Conservation (phyloP, 495 filamentous ascomycete genomes). For the Hypoxylon lenormandii region DNA sequence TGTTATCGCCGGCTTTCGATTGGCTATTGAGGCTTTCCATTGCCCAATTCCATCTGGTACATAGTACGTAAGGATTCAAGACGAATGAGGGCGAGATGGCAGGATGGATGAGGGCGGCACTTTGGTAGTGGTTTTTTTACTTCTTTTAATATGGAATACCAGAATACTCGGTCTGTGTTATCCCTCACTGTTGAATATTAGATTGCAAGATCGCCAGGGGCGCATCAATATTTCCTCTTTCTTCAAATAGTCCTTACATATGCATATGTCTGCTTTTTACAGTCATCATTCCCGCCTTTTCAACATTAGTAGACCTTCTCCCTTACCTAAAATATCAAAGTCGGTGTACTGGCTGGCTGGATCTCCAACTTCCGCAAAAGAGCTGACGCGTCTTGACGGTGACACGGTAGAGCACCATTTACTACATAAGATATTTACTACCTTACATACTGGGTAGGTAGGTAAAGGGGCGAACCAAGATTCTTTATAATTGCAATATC, state of each 20-base stretch:
- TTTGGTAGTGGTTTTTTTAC: slow-evolving; percentile 17
- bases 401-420: slow-evolving; percentile 12
- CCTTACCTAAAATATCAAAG: slow-evolving; percentile 40
- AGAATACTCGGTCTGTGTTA: slow-evolving; percentile 31
- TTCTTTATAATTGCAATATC: slow-evolving; percentile 9
- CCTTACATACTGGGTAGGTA: slow-evolving; percentile 39
- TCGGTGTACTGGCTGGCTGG: slow-evolving; percentile 2
- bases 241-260: no score
- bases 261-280: background rate
- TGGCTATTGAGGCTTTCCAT: slow-evolving; percentile 32
- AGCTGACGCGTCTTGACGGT: slow-evolving; percentile 33
- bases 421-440: slow-evolving; percentile 13
- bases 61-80: slow-evolving; percentile 41
- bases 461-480: background rate
- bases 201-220: no score
- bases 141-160: slow-evolving; percentile 20
- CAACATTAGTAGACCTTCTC: slow-evolving; percentile 4
- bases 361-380: slow-evolving; percentile 33
- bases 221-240: no score
- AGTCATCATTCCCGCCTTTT: background rate
- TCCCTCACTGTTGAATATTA: slow-evolving; percentile 29
- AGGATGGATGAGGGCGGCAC: no score
- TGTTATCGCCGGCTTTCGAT: slow-evolving; percentile 40
- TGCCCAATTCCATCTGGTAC: slow-evolving; percentile 46
- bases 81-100: slow-evolving; percentile 13